Percentiles rank a stretch among this genome's conserved stretches.
Conservation (phyloP, 768 basidiomycete species). For the Leucocoprinus sp. region DNA sequence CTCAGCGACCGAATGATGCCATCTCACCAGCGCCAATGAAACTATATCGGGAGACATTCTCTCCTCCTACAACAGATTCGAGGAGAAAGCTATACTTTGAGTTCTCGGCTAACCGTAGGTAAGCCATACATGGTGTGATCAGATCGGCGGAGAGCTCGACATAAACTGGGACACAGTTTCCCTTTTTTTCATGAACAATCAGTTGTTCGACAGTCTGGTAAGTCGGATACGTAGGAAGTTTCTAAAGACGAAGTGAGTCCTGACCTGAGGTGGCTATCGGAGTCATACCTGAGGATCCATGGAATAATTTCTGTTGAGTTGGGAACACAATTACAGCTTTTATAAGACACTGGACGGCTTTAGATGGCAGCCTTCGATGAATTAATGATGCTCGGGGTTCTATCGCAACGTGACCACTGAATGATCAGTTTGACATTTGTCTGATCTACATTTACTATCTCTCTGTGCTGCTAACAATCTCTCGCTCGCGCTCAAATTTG, state of each 20-base stretch:
- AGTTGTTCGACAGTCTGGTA: slow-evolving; percentile 70
- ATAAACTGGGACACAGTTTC: slow-evolving; percentile 91
- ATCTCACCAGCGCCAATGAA: slow-evolving; percentile 91
- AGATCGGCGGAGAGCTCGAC: slow-evolving; percentile 92
- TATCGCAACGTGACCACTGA: neutral
- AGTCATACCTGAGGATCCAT: slow-evolving; percentile 46
- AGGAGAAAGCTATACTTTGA: slow-evolving; percentile 92
- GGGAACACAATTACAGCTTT: slow-evolving; percentile 1
- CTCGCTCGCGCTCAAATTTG: neutral
- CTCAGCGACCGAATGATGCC: neutral
- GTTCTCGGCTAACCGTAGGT: slow-evolving; percentile 86
- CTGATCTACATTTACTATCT: neutral
- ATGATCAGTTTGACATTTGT: neutral
- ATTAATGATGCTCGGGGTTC: neutral
- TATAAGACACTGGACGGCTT: neutral
- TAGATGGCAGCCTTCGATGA: neutral
- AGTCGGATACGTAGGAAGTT: slow-evolving; percentile 60
- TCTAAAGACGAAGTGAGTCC: slow-evolving; percentile 30
- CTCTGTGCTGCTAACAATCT: neutral
- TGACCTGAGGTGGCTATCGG: neutral
- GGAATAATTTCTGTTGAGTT: neutral
- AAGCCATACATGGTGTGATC: slow-evolving; percentile 94
- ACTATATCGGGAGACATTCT: slow-evolving; percentile 88
- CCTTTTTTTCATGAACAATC: slow-evolving; percentile 71
- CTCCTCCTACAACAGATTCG: slow-evolving; percentile 86